A percentile compares a stretch with the other conserved stretches of the same genome.
phyloP scores from a whole-genome alignment of 23 red algal genomes.

The Cyanidium caldarium region DNA sequence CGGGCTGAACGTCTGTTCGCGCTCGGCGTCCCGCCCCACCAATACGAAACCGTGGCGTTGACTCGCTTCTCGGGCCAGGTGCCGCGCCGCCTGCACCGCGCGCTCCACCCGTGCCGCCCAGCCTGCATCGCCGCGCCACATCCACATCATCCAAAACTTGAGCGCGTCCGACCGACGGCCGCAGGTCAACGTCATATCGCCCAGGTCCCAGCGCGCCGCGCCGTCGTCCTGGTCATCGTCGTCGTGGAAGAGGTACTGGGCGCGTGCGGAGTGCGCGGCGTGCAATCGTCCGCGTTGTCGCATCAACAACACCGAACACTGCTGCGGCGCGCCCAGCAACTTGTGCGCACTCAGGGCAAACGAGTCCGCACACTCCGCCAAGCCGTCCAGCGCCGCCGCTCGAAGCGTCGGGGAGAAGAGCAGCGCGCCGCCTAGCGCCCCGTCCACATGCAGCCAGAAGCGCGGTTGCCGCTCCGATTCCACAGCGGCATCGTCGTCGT shows the following conservation, averaged over 20 bases:
- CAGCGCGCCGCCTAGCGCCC: neutral
- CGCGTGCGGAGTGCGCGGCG: neutral
- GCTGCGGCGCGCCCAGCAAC: neutral
- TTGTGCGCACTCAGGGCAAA: constrained; percentile 4
- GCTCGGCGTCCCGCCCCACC: neutral
- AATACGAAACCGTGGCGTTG: neutral
- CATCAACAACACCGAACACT: neutral
- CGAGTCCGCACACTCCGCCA: neutral
- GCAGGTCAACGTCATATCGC: constrained; percentile 1
- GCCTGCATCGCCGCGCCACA: neutral
- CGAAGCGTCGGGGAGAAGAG: neutral
- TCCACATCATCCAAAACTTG: constrained; percentile 10
- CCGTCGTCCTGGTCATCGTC: neutral
- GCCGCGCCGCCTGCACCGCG: neutral
- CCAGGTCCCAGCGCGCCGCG: neutral
- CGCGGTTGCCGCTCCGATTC: neutral
- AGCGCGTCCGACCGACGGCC: constrained; percentile 1
- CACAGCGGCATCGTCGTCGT: neutral
- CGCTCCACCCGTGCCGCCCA: neutral
- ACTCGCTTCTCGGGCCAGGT: neutral
- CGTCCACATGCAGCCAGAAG: constrained; percentile 2
- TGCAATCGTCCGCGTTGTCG: neutral
- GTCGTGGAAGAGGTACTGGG: neutral
- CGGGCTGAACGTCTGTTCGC: neutral
- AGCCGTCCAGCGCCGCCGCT: neutral